phyloP scores from a whole-genome alignment of 1,284 basidiomycete species.

The Ganoderma boninense region DNA sequence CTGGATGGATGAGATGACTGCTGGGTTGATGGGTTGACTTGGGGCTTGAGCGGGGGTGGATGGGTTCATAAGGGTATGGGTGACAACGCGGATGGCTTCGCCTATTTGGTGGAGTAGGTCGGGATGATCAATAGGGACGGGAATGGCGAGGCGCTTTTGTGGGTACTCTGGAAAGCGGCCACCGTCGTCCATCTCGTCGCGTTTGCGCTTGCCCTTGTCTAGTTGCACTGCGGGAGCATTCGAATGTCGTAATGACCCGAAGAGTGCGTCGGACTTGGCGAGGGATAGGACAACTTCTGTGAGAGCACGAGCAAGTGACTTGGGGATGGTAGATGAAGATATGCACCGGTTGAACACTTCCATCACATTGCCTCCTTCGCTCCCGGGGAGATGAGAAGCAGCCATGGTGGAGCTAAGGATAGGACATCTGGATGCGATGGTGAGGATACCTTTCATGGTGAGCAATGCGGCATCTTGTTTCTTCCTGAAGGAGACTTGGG shows the following conservation, averaged over 20 bases:
- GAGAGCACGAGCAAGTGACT: constrained; percentile 59
- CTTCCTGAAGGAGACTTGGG: constrained; percentile 36
- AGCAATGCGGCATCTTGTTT: constrained; percentile 64
- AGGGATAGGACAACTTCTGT: constrained; percentile 67
- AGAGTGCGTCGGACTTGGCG: constrained; percentile 69
- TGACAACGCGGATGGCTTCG: constrained; percentile 64
- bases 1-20: constrained; percentile 70
- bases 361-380: constrained; percentile 57
- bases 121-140: constrained; percentile 33
- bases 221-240: constrained; percentile 64
- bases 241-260: constrained; percentile 67
- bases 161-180: constrained; percentile 41
- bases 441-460: constrained; percentile 69
- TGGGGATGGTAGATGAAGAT: constrained; percentile 55
- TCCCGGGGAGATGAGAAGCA: constrained; percentile 56
- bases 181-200: constrained; percentile 62
- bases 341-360: constrained; percentile 60
- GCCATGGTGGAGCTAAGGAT: constrained; percentile 61
- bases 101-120: constrained; percentile 58
- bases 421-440: constrained; percentile 61
- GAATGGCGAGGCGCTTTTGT: constrained; percentile 52
- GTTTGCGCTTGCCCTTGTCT: constrained; percentile 73
- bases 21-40: constrained; percentile 54
- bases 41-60: constrained; percentile 40
- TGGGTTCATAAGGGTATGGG: constrained; percentile 53